Percentiles rank a stretch among this genome's conserved stretches.
Conservation (phyloP, 2,329 filamentous ascomycete genomes). For the Monosporascus sp. region DNA sequence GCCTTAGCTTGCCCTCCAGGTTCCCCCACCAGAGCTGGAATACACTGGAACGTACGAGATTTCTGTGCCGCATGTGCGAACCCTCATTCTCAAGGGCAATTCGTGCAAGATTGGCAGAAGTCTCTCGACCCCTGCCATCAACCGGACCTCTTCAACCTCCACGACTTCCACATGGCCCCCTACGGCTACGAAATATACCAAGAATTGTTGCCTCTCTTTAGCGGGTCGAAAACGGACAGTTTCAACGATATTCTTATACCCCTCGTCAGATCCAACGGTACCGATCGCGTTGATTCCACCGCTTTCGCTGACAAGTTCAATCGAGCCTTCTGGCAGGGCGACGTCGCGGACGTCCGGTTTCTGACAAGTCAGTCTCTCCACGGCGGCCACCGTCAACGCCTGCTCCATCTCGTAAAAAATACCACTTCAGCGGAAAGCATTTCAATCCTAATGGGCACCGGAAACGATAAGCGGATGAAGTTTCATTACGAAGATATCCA, state of each 20-base stretch:
- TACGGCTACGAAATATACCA: conserved; percentile 57
- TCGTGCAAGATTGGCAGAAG: conserved; percentile 59
- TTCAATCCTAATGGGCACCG: conserved; percentile 51
- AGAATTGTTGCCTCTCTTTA: conserved; percentile 69
- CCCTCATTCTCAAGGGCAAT: conserved; percentile 62
- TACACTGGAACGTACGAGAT: conserved; percentile 58
- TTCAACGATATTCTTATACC: conserved; percentile 77
- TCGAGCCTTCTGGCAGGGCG: conserved; percentile 70
- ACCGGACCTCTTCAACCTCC: conserved; percentile 67
- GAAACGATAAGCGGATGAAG: conserved; percentile 29
- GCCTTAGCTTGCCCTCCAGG: conserved; percentile 54
- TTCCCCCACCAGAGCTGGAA: conserved; percentile 53
- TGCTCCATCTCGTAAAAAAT: conserved; percentile 64
- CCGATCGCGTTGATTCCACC: conserved; percentile 40
- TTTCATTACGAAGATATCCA: conserved; percentile 53
- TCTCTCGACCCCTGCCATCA: conserved; percentile 69
- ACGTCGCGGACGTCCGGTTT: conserved; percentile 49
- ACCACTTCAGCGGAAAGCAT: conserved; percentile 44
- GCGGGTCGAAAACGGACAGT: conserved; percentile 64
- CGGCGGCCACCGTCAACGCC: conserved; percentile 63
- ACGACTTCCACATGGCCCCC: conserved; percentile 66
- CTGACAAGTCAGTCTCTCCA: conserved; percentile 51
- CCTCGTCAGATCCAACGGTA: conserved; percentile 42
- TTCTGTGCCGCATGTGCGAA: conserved; percentile 60
- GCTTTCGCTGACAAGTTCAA: conserved; percentile 58